Conservation (phyloP, 805 yeast genomes). For the Myxozyma sirexii region DNA sequence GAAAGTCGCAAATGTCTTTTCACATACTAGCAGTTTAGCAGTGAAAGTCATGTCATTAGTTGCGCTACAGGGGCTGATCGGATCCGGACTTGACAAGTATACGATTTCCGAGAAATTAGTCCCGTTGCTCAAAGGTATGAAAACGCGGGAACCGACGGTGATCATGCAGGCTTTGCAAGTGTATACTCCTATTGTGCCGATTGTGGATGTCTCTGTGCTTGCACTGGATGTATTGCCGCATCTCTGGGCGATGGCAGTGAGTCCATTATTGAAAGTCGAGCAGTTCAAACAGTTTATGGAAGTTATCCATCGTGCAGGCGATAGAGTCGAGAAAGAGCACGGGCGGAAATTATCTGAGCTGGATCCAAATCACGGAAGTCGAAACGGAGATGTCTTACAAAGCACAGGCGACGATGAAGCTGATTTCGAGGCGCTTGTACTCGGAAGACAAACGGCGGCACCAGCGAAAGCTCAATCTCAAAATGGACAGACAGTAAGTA, state of each 20-base stretch:
- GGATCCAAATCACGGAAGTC: slow-evolving; percentile 5
- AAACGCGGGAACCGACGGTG: slow-evolving; percentile 72
- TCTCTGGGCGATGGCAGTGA: slow-evolving; percentile 54
- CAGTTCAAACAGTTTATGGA: slow-evolving; percentile 49
- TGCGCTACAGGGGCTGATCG: slow-evolving; percentile 60
- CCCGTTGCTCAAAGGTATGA: slow-evolving; percentile 75
- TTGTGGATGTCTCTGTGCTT: slow-evolving; percentile 53
- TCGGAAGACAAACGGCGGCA: slow-evolving; percentile 13
- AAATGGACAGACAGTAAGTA: background rate
- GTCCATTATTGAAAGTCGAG: slow-evolving; percentile 47
- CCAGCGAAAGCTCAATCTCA: too few relatives aligned
- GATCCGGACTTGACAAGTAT: slow-evolving; percentile 67
- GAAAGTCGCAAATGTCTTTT: slow-evolving; percentile 67
- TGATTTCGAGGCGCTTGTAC: slow-evolving; percentile 34
- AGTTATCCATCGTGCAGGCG: slow-evolving; percentile 49
- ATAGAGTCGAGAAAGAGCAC: slow-evolving; percentile 51
- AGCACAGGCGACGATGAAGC: slow-evolving; percentile 26
- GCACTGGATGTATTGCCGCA: slow-evolving; percentile 61
- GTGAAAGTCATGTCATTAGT: slow-evolving; percentile 71
- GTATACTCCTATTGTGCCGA: slow-evolving; percentile 42
- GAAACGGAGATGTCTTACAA: background rate
- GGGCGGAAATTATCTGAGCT: slow-evolving; percentile 40
- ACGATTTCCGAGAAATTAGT: slow-evolving; percentile 75
- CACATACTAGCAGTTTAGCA: slow-evolving; percentile 79
- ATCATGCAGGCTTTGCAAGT: slow-evolving; percentile 54